Evolutionary conservation across 2,329 filamentous ascomycete species (phyloP).

Genomic region (Septoria linicola): DNA sequence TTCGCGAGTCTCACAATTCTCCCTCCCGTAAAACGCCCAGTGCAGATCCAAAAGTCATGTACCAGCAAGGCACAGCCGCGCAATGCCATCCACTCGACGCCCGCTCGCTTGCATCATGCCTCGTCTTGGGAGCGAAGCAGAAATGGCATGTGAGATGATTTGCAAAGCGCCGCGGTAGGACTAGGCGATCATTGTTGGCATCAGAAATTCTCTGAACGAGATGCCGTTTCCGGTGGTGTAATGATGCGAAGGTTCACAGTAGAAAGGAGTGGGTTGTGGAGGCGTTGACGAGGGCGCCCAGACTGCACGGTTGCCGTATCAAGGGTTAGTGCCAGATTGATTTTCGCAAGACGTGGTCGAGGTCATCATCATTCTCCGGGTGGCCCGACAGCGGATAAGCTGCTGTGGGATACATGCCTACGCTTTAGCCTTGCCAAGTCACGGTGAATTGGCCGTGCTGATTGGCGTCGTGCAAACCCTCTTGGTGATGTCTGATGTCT

Average conservation of each 20-base stretch:
- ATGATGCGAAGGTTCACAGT: conserved; percentile 3
- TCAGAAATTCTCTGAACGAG: conserved; percentile 1
- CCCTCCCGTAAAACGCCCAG: conserved; percentile 3
- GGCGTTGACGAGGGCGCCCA: conserved; percentile 9
- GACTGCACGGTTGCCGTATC: conserved; percentile 11
- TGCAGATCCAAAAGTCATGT: conserved; percentile 15
- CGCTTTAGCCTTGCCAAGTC: conserved; percentile 11
- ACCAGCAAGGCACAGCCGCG: conserved; percentile 4
- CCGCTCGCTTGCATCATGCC: conserved; percentile 9
- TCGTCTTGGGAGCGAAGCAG: too few relatives aligned
- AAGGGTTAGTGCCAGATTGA: conserved; percentile 8
- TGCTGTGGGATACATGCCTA: conserved; percentile 12
- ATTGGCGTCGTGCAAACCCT: conserved; percentile 7
- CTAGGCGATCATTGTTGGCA: conserved; percentile 2
- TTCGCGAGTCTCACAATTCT: conserved; percentile 8
- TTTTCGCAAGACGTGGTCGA: conserved; percentile 11
- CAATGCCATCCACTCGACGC: conserved; percentile 4
- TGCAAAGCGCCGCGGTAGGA: conserved; percentile 8
- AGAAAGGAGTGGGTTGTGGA: conserved; percentile 5
- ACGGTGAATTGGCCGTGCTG: background rate
- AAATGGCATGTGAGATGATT: background rate
- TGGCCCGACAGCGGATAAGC: conserved; percentile 16
- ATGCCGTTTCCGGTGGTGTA: conserved; percentile 6
- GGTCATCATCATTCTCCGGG: conserved; percentile 9
- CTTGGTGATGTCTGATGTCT: conserved; percentile 3